Evolutionary conservation across 2,329 filamentous ascomycete genomes (phyloP).

Genomic region (Ophiosphaerella korrae): DNA sequence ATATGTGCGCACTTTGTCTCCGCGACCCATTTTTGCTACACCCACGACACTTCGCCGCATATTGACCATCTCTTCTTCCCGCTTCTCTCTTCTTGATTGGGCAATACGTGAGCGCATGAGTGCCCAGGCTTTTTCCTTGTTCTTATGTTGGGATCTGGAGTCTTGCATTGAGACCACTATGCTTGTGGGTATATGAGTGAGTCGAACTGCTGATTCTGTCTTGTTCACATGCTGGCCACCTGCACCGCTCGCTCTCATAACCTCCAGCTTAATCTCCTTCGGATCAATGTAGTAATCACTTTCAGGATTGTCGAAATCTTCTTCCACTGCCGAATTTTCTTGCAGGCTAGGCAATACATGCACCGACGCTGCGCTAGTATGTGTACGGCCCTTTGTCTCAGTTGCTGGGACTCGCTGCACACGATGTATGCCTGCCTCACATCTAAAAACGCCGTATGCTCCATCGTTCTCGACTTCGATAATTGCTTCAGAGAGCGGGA

Average conservation of each 20-base stretch:
- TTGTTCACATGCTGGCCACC: conserved; percentile 99
- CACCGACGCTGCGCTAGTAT: conserved; percentile 90
- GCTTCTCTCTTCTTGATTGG: conserved; percentile 76
- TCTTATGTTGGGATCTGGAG: conserved; percentile 84
- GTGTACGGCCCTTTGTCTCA: conserved; percentile 86
- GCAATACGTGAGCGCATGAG: conserved; percentile 82
- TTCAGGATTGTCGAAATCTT: conserved; percentile 78
- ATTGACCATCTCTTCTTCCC: conserved; percentile 77
- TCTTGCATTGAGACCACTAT: conserved; percentile 93
- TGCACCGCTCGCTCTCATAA: conserved; percentile 89
- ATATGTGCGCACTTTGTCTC: conserved; percentile 93
- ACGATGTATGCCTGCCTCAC: conserved; percentile 91
- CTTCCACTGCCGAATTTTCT: conserved; percentile 54
- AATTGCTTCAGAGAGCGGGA: conserved; percentile 82
- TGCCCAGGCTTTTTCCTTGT: conserved; percentile 86
- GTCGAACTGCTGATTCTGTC: conserved; percentile 90
- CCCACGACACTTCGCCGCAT: conserved; percentile 80
- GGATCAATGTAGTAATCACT: conserved; percentile 92
- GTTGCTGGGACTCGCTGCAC: conserved; percentile 93
- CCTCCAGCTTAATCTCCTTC: conserved; percentile 80
- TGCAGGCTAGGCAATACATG: conserved; percentile 89
- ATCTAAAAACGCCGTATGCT: conserved; percentile 80
- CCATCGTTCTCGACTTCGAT: conserved; percentile 78
- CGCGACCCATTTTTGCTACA: conserved; percentile 79
- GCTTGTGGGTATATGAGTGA: conserved; percentile 88